Base-by-base conservation (phyloP, 2,329 filamentous ascomycete genomes). In the Penicillium sp. region DNA sequence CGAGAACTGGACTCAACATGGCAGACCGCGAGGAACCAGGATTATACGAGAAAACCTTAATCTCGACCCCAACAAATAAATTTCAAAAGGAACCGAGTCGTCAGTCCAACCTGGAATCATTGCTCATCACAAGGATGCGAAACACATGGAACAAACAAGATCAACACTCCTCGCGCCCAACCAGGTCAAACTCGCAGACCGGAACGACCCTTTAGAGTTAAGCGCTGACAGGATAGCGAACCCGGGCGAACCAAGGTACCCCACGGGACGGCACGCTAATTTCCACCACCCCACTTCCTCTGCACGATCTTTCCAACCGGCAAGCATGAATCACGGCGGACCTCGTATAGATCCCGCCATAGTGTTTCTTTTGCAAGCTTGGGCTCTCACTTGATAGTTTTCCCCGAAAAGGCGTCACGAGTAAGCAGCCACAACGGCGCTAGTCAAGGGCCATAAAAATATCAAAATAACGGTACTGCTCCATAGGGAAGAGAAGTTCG, bases 231-330 rank as follows among this genome's bases (percentile, higher is more conserved):
- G 8, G 14, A 31, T 10, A 27, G 25, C 19, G n/a, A 14, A 23
- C n/a, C 16, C 48, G 25, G 49, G 25, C 27, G 33, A 50, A 50
- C 49, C 49, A 51, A 25, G 35, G 19, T 11, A 19, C 26, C 13
- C 35, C 35, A 29, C 39, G 39, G 49, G n/a, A 51, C 35, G 49
- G 49, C 31, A 50, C 47, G 47, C n/a, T 27, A 37, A 49, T 50
- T 50, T 50, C 47, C 47, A 50, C 47, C 23, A 13, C 14, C 23
- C 47, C 47, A 37, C 21, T 39, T 26, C 9, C n/a, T 21, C 35
- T n/a, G n/a, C 35, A 10, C 19, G 19, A 13, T 23, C 19, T 23
- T 42, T 19, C 44, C 23, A 46, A 46, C n/a, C 25, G 25, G 25
- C 9, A 4, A 2, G 14, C 26, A 27, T 27, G 23, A 19, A 19